Conservation (phyloP, 371 early-diverging fungal genomes). For the Amoeboaphelidium protococcarum region DNA sequence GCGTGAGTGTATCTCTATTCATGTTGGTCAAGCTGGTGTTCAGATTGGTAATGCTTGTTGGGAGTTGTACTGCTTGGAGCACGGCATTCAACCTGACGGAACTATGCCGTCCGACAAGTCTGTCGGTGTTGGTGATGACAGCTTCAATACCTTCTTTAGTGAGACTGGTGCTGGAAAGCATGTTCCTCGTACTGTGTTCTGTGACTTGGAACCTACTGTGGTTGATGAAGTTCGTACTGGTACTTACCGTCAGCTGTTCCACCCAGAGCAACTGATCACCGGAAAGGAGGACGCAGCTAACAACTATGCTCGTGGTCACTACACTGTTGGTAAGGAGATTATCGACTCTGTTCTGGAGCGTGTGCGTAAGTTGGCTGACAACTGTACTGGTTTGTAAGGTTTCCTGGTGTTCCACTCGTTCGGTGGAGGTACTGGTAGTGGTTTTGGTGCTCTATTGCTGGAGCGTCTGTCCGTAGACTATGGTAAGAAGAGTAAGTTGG, state of each 20-base stretch:
- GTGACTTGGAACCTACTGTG: conserved; percentile 22
- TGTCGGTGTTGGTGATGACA: conserved; percentile 42
- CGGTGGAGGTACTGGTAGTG: conserved; percentile 97
- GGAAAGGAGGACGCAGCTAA: conserved; percentile 23
- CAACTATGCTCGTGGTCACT: conserved; percentile 21
- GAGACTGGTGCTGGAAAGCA: conserved; percentile 62
- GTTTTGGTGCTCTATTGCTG: conserved; percentile 92
- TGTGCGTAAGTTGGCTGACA: conserved; percentile 14
- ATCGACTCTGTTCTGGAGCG: conserved; percentile 14
- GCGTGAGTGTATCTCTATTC: conserved; percentile 95
- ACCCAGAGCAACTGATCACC: conserved; percentile 12
- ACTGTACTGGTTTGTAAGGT: conserved; percentile 8
- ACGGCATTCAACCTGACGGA: conserved; percentile 14
- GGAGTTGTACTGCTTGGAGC: conserved; percentile 19
- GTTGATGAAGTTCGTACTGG: conserved; percentile 12
- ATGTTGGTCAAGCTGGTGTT: conserved; percentile 45
- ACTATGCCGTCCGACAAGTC: conserved; percentile 17
- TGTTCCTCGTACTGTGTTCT: conserved; percentile 18
- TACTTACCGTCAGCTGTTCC: conserved; percentile 12
- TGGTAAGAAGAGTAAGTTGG: conserved; percentile 96
- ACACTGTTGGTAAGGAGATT: conserved; percentile 17
- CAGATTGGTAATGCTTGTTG: conserved; percentile 22
- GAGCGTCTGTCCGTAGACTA: conserved; percentile 91
- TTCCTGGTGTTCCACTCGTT: conserved; percentile 91
- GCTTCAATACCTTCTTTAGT: conserved; percentile 79